Evolutionary conservation across 2,329 filamentous ascomycete genomes (phyloP).

Genomic region (Blumeriella jaapii): DNA sequence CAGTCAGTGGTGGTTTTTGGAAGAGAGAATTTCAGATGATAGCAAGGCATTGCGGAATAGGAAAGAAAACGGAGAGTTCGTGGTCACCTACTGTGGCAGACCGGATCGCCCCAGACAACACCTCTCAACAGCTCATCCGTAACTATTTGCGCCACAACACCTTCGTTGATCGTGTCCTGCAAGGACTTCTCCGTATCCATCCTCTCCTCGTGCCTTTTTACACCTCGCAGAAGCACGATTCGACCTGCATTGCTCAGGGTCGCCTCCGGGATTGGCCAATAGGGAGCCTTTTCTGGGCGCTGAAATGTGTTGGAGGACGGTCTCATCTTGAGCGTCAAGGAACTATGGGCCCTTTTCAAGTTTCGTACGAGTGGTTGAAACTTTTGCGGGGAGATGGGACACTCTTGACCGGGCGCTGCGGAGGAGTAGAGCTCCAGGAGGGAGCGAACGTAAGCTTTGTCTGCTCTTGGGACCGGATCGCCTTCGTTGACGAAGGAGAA

Average conservation of each 20-base stretch:
- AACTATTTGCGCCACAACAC: slow-evolving; percentile 57
- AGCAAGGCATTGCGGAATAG: too few species aligned
- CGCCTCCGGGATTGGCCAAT: slow-evolving; percentile 55
- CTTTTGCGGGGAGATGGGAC: slow-evolving; percentile 11
- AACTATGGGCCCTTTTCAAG: slow-evolving; percentile 17
- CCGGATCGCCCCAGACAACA: slow-evolving; percentile 71
- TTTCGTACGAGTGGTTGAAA: slow-evolving; percentile 9
- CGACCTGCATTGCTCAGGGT: slow-evolving; percentile 60
- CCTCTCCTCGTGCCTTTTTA: slow-evolving; percentile 31
- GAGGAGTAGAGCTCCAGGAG: slow-evolving; percentile 59
- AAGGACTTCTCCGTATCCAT: slow-evolving; percentile 35
- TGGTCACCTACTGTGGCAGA: too few species aligned
- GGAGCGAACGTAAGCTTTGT: slow-evolving; percentile 63
- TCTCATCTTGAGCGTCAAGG: slow-evolving; percentile 11
- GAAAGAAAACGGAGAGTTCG: too few species aligned
- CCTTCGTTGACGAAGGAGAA: slow-evolving; percentile 77
- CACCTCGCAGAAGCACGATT: slow-evolving; percentile 52
- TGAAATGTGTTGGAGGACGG: slow-evolving; percentile 15
- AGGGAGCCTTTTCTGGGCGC: slow-evolving; percentile 27
- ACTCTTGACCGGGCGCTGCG: slow-evolving; percentile 29
- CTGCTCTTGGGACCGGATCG: slow-evolving; percentile 67
- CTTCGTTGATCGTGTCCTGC: slow-evolving; percentile 40
- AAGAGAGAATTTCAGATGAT: too few species aligned
- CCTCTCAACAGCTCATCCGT: slow-evolving; percentile 56
- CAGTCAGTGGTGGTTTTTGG: too few species aligned